Conservation (phyloP, 192 early-diverging fungal species). For the Phycomyces nitens region DNA sequence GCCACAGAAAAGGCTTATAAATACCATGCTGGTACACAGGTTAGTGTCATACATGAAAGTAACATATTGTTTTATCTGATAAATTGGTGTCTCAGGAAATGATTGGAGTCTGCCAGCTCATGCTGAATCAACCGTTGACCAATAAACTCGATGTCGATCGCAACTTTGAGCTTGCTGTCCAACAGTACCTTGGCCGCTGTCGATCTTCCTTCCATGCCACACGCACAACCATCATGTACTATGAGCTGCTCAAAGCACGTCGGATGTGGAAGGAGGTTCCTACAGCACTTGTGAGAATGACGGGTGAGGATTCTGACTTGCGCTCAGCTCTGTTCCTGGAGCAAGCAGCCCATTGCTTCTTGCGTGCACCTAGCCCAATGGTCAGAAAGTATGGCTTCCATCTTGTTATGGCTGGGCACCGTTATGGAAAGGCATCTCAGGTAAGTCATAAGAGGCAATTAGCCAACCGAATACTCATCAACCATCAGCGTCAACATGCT, state of each 20-base stretch:
- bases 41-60: constrained; percentile 8
- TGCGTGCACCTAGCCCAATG: constrained; percentile 62
- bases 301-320: constrained; percentile 74
- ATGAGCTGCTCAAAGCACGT: constrained; percentile 75
- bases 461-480: background rate
- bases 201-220: constrained; percentile 63
- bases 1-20: constrained; percentile 73
- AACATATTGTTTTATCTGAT: background rate
- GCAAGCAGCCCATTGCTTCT: constrained; percentile 82
- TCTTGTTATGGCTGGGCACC: constrained; percentile 80
- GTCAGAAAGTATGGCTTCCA: constrained; percentile 89
- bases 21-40: constrained; percentile 71
- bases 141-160: constrained; percentile 52
- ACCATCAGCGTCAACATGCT: constrained; percentile 64
- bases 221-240: constrained; percentile 71
- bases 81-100: constrained; percentile 62
- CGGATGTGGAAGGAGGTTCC: constrained; percentile 70
- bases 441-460: constrained; percentile 33
- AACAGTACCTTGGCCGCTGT: constrained; percentile 61
- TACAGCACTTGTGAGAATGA: constrained; percentile 63
- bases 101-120: constrained; percentile 79
- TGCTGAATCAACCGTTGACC: constrained; percentile 53
- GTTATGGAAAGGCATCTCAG: constrained; percentile 75
- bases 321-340: constrained; percentile 81
- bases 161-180: constrained; percentile 71